These are phyloP conservation scores for Prunus salicina DNA, from an alignment of 306 rosid species.

Conservation along the genomic window DNA sequence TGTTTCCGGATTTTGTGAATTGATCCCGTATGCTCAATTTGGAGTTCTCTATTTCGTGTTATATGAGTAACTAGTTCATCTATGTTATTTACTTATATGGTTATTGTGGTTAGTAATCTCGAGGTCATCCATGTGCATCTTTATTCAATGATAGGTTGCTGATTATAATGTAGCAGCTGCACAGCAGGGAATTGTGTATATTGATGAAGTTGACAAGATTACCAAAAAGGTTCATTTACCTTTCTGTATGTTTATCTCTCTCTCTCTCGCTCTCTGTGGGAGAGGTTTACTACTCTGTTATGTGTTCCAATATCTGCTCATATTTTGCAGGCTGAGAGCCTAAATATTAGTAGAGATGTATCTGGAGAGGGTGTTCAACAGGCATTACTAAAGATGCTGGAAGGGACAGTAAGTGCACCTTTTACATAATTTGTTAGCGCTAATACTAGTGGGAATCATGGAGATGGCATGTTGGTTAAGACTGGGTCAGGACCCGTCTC, in stretches of 20 bases:
- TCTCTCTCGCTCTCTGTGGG: not conserved
- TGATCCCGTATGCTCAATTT: not conserved
- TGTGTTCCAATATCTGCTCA: slow-evolving; percentile 17
- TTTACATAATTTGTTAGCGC: not conserved
- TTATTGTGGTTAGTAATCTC: not conserved
- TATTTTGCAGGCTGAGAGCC: slow-evolving; percentile 87
- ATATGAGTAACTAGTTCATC: not conserved
- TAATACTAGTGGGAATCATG: not conserved
- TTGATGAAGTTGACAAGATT: slow-evolving; percentile 98
- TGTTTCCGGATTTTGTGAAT: not conserved
- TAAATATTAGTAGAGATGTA: slow-evolving; percentile 94
- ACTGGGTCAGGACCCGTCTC: not conserved
- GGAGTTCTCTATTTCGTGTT: not conserved
- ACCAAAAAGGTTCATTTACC: slow-evolving; percentile 72
- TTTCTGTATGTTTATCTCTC: not conserved
- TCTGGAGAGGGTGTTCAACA: slow-evolving; percentile 99
- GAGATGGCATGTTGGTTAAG: not conserved
- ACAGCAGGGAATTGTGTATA: slow-evolving; percentile 96
- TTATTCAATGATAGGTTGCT: slow-evolving; percentile 61
- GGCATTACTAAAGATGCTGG: slow-evolving; percentile 95
- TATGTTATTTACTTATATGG: not conserved
- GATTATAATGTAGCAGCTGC: slow-evolving; percentile 96
- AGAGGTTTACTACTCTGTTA: not conserved
- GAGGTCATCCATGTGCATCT: not conserved
- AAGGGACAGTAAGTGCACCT: slow-evolving; percentile 84